Base-by-base conservation (phyloP, 768 basidiomycete genomes). In the Amanita jacksonii region DNA sequence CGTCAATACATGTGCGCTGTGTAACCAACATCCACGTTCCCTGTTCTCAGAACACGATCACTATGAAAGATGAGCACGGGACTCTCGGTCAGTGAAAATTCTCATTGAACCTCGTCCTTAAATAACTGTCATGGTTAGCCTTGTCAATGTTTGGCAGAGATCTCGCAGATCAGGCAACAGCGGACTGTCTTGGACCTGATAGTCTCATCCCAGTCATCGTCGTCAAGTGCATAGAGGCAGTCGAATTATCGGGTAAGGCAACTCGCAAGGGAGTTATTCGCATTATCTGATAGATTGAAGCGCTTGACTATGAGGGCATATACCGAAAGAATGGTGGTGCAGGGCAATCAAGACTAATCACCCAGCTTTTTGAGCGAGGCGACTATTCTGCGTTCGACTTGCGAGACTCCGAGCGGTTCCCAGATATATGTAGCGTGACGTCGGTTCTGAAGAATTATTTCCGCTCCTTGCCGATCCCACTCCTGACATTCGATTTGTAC, bases 241-340 rank as follows among this genome's bases (percentile, higher is more conserved):
- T 99, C 15, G 96, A 98, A 53, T 65, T 72, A 4, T 69, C 79
- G 48, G 93, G 91, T 92, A 51, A 44, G 83, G 63, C 1, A 38
- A 7, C 38, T 28, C 3, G 13, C 8, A 32, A 28, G 8, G 8
- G 16, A 5, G 1, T 43, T n/a, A n/a, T 38, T 25, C 31, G 41
- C 41, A 31, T 31, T 8, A 42, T 28, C 30, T 43, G 4, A 35
- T 46, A 9, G 20, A 22, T 23, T 23, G 41, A 40, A 88, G 93
- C 87, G 4, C 73, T 97, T 65, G 90, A 96, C 47, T 92, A 92
- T 56, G 96, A 99, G 61, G 96, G 96, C 8, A 90, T 99, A 51
- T 99, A 99, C 62, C 89, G 96, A 50, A 99, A 99, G 67, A 90
- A 84, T 0, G 96, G 96, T 23, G 96, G 96, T 2, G 81, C 86